Evolutionary conservation across 306 rosid genomes (phyloP).

Genomic region (Glycyrrhiza uralensis): DNA sequence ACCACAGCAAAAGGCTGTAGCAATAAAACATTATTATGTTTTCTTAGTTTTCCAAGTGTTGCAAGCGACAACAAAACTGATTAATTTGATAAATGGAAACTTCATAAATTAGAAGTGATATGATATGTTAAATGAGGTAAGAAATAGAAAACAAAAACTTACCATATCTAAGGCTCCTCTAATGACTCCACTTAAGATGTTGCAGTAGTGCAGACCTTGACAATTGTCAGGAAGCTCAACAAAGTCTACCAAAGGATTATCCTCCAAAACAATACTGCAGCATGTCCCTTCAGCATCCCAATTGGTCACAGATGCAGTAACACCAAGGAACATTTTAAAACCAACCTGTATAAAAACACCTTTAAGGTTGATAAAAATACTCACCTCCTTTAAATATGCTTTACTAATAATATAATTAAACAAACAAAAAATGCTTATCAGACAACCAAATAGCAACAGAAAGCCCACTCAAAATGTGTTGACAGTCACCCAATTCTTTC

Average conservation of each 20-base stretch:
- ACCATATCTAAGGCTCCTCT: constrained; percentile 99
- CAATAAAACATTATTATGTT: neutral
- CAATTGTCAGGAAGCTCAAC: constrained; percentile 97
- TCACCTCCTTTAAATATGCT: neutral
- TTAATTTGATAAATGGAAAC: no score
- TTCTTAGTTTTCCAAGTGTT: constrained; percentile 7
- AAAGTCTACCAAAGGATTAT: constrained; percentile 94
- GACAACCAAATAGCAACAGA: constrained; percentile 7
- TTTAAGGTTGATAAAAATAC: neutral
- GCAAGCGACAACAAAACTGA: constrained; percentile 1
- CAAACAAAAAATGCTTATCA: neutral
- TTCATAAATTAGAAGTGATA: neutral
- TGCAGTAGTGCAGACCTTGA: constrained; percentile 95
- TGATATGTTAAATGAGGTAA: no score
- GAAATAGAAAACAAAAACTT: constrained; percentile 32
- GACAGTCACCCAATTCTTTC: constrained; percentile 3
- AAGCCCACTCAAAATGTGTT: constrained; percentile 3
- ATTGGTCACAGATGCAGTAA: no score
- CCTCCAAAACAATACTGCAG: constrained; percentile 92
- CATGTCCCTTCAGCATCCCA: constrained; percentile 97
- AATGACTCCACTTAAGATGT: constrained; percentile 87
- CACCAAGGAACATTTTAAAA: constrained; percentile 92
- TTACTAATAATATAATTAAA: neutral
- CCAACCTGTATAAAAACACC: constrained; percentile 62
- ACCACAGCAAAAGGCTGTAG: no score